These are phyloP conservation scores for Nicotiana obtusifolia DNA, from an alignment of 257 asterid genomes.

Conservation along the genomic window DNA sequence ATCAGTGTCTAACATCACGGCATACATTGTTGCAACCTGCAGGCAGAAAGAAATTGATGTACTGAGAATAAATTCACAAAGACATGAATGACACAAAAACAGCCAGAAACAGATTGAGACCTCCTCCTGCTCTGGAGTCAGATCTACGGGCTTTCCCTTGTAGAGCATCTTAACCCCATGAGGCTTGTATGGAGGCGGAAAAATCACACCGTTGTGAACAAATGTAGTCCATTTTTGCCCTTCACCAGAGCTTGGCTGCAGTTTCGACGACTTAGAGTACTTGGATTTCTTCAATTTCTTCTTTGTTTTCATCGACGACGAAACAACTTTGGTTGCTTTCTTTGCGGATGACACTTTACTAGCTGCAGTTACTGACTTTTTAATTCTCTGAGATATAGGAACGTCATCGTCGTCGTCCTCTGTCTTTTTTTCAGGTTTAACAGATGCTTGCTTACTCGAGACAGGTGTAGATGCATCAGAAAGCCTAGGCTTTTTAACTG, in stretches of 20 bases:
- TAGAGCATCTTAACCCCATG: constrained; percentile 92
- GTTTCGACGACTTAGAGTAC: constrained; percentile 71
- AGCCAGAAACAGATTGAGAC: constrained; percentile 28
- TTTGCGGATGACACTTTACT: constrained; percentile 43
- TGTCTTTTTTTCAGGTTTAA: constrained; percentile 50
- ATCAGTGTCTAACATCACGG: constrained; percentile 90
- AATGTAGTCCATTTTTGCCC: constrained; percentile 97
- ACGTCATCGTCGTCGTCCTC: constrained; percentile 71
- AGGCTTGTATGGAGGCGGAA: constrained; percentile 93
- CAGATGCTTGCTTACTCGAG: constrained; percentile 34
- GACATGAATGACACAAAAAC: neutral
- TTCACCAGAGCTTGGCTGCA: constrained; percentile 89
- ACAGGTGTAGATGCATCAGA: constrained; percentile 33
- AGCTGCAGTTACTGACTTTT: constrained; percentile 38
- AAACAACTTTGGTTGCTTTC: constrained; percentile 32
- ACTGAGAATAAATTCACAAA: neutral
- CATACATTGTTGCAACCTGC: constrained; percentile 96
- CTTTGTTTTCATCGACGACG: constrained; percentile 34
- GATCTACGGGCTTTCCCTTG: constrained; percentile 75
- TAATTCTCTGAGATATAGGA: constrained; percentile 66
- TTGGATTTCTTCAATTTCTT: constrained; percentile 53
- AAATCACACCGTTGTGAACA: constrained; percentile 90
- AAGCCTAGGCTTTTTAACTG: constrained; percentile 62
- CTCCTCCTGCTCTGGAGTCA: constrained; percentile 95
- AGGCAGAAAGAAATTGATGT: constrained; percentile 6